Evolutionary conservation across 2,329 filamentous ascomycete species (phyloP).

Genomic region (Ophiosphaerella korrae): DNA sequence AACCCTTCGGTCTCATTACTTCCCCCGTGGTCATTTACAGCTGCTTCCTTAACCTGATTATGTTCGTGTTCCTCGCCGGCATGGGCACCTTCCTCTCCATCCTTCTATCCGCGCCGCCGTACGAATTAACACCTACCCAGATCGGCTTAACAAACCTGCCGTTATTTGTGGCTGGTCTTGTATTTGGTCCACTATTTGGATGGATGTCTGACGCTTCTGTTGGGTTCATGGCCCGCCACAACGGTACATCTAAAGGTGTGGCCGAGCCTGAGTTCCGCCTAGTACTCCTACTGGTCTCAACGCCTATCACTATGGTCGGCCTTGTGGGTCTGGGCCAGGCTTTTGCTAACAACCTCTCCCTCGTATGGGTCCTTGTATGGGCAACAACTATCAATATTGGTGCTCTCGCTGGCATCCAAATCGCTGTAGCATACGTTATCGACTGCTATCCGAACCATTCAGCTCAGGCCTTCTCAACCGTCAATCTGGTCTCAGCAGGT

Average conservation of each 20-base stretch:
- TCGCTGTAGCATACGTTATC: slow-evolving; percentile 15
- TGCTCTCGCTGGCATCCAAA: slow-evolving; percentile 7
- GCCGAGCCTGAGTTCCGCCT: slow-evolving; percentile 19
- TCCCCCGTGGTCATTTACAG: slow-evolving; percentile 17
- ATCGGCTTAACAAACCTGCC: slow-evolving; percentile 20
- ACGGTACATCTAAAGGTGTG: slow-evolving; percentile 14
- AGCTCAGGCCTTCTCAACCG: slow-evolving; percentile 12
- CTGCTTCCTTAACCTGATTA: slow-evolving; percentile 13
- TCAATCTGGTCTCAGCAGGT: slow-evolving; percentile 12
- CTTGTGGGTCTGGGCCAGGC: slow-evolving; percentile 11
- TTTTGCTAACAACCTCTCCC: slow-evolving; percentile 6
- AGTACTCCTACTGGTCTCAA: slow-evolving; percentile 11
- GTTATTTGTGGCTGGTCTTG: slow-evolving; percentile 10
- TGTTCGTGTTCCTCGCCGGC: slow-evolving; percentile 15
- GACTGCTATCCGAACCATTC: slow-evolving; percentile 19
- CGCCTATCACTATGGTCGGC: slow-evolving; percentile 11
- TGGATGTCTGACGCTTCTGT: slow-evolving; percentile 18
- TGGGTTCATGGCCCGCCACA: slow-evolving; percentile 11
- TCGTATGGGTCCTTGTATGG: slow-evolving; percentile 16
- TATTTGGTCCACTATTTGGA: slow-evolving; percentile 13
- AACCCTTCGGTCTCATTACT: slow-evolving; percentile 13
- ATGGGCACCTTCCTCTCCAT: slow-evolving; percentile 16
- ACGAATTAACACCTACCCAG: slow-evolving; percentile 12
- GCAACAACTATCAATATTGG: slow-evolving; percentile 12
- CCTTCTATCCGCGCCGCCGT: slow-evolving; percentile 13